Percentiles rank a stretch among this genome's conserved stretches.
Evolutionary conservation across 192 early-diverging fungal genomes (phyloP).

Genomic region (Podila minutissima): DNA sequence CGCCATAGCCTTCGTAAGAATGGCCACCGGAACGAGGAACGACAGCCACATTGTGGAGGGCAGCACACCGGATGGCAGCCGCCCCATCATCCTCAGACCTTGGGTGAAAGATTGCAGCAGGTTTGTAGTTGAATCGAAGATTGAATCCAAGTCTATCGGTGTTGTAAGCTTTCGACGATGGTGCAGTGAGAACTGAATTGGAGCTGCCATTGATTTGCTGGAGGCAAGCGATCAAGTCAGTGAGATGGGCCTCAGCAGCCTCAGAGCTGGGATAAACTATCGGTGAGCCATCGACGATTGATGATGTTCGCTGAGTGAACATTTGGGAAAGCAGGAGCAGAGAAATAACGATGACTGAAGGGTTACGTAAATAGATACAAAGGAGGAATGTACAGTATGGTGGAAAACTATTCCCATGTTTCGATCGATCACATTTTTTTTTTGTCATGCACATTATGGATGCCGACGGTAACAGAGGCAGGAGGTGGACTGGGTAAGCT

Average conservation of each 20-base stretch:
- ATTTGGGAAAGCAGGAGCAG: too few species aligned
- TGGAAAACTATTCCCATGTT: too few species aligned
- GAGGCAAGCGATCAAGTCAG: slow-evolving; percentile 3
- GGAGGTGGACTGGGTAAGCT: too few species aligned
- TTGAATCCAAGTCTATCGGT: not conserved
- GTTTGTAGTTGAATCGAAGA: slow-evolving; percentile 9
- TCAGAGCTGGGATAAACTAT: too few species aligned
- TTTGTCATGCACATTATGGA: too few species aligned
- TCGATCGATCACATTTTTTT: too few species aligned
- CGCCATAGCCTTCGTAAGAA: slow-evolving; percentile 58
- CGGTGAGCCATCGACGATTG: too few species aligned
- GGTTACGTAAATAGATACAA: too few species aligned
- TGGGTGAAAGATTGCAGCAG: slow-evolving; percentile 14
- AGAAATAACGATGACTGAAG: too few species aligned
- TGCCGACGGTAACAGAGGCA: too few species aligned
- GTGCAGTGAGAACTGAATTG: slow-evolving; percentile 23
- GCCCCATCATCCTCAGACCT: not conserved
- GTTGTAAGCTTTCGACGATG: slow-evolving; percentile 3
- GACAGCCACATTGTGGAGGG: slow-evolving; percentile 10
- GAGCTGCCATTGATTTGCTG: not conserved
- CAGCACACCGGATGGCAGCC: slow-evolving; percentile 29
- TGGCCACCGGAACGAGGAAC: slow-evolving; percentile 57
- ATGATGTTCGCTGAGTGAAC: too few species aligned
- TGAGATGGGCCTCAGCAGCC: not conserved
- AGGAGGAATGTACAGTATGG: too few species aligned